Conservation (phyloP, 441 rosid genomes). For the Corymbia calophylla region DNA sequence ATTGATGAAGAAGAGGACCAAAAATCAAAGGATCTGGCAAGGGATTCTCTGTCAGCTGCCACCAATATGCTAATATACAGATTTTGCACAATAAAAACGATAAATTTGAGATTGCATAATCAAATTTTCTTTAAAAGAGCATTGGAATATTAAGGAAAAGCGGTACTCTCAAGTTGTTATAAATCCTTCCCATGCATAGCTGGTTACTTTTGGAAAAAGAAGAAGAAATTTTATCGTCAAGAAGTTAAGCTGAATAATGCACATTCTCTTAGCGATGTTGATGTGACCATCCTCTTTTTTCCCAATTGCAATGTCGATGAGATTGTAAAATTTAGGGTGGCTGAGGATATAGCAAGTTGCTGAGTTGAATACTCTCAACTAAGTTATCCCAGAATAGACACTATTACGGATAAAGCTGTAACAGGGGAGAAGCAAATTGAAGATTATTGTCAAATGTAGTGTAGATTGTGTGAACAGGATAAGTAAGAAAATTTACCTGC, state of each 20-base stretch:
- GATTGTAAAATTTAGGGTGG: not conserved
- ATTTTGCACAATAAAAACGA: no score
- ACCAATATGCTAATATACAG: no score
- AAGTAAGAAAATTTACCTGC: not conserved
- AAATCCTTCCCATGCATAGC: not conserved
- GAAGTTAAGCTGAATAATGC: not conserved
- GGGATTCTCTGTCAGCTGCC: no score
- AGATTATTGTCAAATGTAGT: not conserved
- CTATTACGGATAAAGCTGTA: no score
- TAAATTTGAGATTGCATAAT: no score
- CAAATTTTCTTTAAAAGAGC: not conserved
- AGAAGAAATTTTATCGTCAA: no score
- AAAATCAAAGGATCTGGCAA: no score
- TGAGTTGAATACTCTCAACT: not conserved
- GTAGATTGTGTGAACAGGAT: not conserved
- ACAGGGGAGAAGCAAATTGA: no score
- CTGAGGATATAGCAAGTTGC: not conserved
- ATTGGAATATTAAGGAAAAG: not conserved
- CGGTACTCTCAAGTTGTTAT: not conserved
- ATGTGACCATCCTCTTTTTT: not conserved
- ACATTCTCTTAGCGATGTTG: not conserved
- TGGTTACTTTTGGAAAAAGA: not conserved
- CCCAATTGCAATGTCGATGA: not conserved
- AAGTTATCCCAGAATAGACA: not conserved
- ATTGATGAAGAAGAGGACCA: no score